Base-by-base conservation (phyloP, 306 rosid genomes). In the Arachis hypogaea region DNA sequence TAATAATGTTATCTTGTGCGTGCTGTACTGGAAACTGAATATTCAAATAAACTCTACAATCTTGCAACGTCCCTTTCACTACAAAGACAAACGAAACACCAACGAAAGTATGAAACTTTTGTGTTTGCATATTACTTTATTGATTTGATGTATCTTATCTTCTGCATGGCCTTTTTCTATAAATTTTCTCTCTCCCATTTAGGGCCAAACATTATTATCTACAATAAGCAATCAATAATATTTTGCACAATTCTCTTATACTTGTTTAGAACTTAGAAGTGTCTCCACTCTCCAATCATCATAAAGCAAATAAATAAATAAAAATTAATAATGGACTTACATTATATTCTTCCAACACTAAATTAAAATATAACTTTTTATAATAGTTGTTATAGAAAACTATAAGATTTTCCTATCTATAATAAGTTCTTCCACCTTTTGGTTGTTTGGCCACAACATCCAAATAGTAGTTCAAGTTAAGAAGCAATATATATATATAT, bases 91-190 rank as follows among this genome's bases (percentile, higher is more conserved):
- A 81, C 63, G 73, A 80, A 76, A 79, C 70, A 77, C 42, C 57
- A 68, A 43, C 18, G 60, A 69, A 40, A 59, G 70, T 71, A 11
- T 60, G 71, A 73, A 82, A 22, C 28, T 78, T 77, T 80, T 33
- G 4, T 33, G 38, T 33, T 33, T 33, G 38, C 38, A 64, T 68
- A 73, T 72, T 70, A 72, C 72, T 62, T 63, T 71, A 46, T 75
- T 51, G 72, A 80, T 80, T 78, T 84, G 74, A 66, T 68, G 3
- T 52, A 72, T 49, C 82, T 80, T 85, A 80, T 82, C 82, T 41
- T 66, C 10, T 57, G 43, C 64, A 51, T 65, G 80, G n/a, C 62
- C 41, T 54, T 64, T 44, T 44, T 59, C 14, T 10, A 8, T 7
- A 33, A 4, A 4, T 33, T 46, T 49, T 63, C 78, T 69, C 66